Conservation (phyloP, 2,329 filamentous ascomycete genomes). For the Curvularia verruculosa region DNA sequence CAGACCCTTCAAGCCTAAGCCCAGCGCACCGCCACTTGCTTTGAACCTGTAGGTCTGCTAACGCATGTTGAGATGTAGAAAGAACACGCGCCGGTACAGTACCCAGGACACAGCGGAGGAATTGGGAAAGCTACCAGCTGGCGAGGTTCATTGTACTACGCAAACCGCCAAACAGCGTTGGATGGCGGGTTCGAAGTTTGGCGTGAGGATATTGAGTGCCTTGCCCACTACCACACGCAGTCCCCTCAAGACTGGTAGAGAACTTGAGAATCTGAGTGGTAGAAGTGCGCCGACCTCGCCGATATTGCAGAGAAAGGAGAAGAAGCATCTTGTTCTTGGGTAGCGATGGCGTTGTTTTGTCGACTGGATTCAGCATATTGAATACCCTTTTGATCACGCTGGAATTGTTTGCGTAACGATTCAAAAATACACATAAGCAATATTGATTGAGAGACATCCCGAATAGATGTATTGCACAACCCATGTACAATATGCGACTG, state of each 20-base stretch:
- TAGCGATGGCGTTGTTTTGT: conserved; percentile 15
- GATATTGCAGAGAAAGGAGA: conserved; percentile 12
- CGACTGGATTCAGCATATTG: background rate
- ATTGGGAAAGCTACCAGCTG: background rate
- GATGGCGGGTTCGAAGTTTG: conserved; percentile 1
- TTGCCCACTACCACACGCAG: background rate
- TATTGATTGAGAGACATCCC: background rate
- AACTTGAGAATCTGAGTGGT: conserved; percentile 1
- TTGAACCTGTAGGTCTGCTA: conserved; percentile 13
- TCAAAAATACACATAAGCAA: background rate
- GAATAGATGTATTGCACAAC: background rate
- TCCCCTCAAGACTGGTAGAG: background rate
- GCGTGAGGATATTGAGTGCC: background rate
- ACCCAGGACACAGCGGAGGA: background rate
- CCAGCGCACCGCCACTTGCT: background rate
- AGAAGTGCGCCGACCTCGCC: conserved; percentile 1
- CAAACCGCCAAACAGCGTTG: background rate
- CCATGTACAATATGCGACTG: background rate
- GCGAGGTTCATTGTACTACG: background rate
- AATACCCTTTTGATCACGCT: conserved; percentile 7
- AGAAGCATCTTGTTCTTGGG: conserved; percentile 13
- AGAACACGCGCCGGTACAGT: background rate
- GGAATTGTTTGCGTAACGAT: background rate
- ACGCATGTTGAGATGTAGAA: conserved; percentile 1
- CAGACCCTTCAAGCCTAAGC: conserved; percentile 22